Evolutionary conservation across 352 stramenopile species (phyloP), one percentile per base, ranked within the genome.

Genomic region (Globisporangium rhizosaccharum): DNA sequence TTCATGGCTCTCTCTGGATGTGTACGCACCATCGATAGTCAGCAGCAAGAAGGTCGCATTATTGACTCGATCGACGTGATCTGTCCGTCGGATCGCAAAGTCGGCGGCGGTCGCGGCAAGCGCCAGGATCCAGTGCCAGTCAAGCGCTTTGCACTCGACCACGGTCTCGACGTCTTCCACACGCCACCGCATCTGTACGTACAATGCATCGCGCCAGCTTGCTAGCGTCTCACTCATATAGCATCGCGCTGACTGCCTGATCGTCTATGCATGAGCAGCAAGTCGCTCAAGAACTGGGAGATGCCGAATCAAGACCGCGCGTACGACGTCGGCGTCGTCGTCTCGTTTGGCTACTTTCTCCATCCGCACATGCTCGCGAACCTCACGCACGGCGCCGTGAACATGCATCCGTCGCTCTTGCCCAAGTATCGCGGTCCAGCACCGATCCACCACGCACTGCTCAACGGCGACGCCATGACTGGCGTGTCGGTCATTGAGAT

Each of bases 311-410:
- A 53, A 0, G 57, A 72, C 5, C 41, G 33, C 18, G 25, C 17
- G 1, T 94, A 92, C 61, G 85, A 94, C 52, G 76, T 96, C 8
- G 87, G 84, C 9, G 85, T 96, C 2, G 87, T 96, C 41, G 86
- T 95, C n/a, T 95, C 85, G 3, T 96, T 96, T 56, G 87, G 87
- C 10, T 94, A 94, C 71, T 92, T 92, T 44, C 56, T 93, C 52
- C 79, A 93, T 58, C 75, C 79, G 48, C 79, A 91, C 54, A 76
- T 96, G 73, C 70, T 95, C 11, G 68, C 66, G 15, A 73, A 79
- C 10, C 61, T 95, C 23, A 41, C 73, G 17, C 66, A 88, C 45
- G 85, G 87, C 7, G 85, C 86, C 25, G 88, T 96, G 60, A 96
- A 96, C 62, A 91, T 96, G 84, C 87, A 96, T 52, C 87, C 87